Conservation (phyloP, 2,329 filamentous ascomycete species). For the Sclerotinia glacialis region DNA sequence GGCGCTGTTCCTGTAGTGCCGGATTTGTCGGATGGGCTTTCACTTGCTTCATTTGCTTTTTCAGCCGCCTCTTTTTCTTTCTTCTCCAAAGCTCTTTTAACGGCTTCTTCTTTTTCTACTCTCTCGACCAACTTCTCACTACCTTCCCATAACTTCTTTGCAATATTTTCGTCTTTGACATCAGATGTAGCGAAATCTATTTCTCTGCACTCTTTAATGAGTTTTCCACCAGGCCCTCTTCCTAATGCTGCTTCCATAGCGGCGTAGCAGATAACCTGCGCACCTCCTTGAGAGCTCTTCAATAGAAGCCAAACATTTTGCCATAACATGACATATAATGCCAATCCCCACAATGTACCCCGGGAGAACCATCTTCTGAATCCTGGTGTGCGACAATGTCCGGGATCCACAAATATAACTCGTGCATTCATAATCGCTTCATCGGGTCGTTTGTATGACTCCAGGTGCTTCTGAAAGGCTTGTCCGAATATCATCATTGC, state of each 20-base stretch:
- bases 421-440: conserved; percentile 76
- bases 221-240: conserved; percentile 61
- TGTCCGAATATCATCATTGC: conserved; percentile 86
- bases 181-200: conserved; percentile 70
- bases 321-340: conserved; percentile 75
- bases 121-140: conserved; percentile 81
- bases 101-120: conserved; percentile 75
- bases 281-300: conserved; percentile 79
- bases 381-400: conserved; percentile 78
- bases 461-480: conserved; percentile 89
- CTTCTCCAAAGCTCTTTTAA: conserved; percentile 44
- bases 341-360: conserved; percentile 76
- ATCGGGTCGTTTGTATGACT: conserved; percentile 80
- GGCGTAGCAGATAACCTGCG: conserved; percentile 82
- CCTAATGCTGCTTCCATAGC: conserved; percentile 76
- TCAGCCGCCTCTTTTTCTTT: conserved; percentile 42
- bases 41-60: conserved; percentile 32
- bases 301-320: conserved; percentile 81
- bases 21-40: conserved; percentile 34
- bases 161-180: conserved; percentile 72
- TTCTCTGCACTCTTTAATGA: conserved; percentile 87
- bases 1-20: conserved; percentile 41
- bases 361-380: conserved; percentile 83
- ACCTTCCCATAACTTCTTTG: conserved; percentile 85
- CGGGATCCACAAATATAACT: conserved; percentile 85